Evolutionary conservation across 2,329 filamentous ascomycete species (phyloP), one percentile per base, ranked within the genome.

Genomic region (Fusarium paranaense): DNA sequence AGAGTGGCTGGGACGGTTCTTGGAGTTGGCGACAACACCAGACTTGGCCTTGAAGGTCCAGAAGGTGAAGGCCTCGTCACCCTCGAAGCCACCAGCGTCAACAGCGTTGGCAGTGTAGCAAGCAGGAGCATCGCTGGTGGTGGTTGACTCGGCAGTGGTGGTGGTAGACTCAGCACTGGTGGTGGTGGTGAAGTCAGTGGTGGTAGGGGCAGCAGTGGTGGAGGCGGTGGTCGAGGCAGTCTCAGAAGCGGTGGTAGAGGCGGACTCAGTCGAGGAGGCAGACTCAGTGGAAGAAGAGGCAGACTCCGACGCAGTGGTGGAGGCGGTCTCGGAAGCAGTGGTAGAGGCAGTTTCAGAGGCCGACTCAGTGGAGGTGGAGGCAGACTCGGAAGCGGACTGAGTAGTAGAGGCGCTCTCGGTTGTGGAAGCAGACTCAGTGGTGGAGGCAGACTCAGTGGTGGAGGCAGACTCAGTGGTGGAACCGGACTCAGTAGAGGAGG

Each of bases 61-160:
- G 1, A 20, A 37, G 33, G 30, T n/a, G 1, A 22, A 37, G n/a
- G 30, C 22, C 32, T 13, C 14, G 4, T 30, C 42, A 2, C 18
- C 14, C 13, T 74, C 71, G 6, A 73, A 73, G 20, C 47, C 45
- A 2, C 40, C 62, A 9, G 73, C 73, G 5, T 13, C 9, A 0
- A 62, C 42, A 10, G 7, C 18, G 27, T 62, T 30, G 16, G 30
- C 32, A 1, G 16, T 62, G 33, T 25, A 62, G 59, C 59, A 62
- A 2, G 22, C 22, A 9, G 33, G 32, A 9, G 56, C 22, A 16
- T 37, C 37, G 22, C 33, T 59, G 11, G 57, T 40, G 10, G 57
- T 59, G 57, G 57, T 37, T 0, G 54, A 25, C n/a, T 58, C 32
- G 5, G n/a, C 54, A 27, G 54, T 25, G 6, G 54, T 58, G 6